These are phyloP conservation scores for Cryptosporidium meleagridis DNA, from an alignment of 169 alveolate genomes.

Conservation along the genomic window DNA sequence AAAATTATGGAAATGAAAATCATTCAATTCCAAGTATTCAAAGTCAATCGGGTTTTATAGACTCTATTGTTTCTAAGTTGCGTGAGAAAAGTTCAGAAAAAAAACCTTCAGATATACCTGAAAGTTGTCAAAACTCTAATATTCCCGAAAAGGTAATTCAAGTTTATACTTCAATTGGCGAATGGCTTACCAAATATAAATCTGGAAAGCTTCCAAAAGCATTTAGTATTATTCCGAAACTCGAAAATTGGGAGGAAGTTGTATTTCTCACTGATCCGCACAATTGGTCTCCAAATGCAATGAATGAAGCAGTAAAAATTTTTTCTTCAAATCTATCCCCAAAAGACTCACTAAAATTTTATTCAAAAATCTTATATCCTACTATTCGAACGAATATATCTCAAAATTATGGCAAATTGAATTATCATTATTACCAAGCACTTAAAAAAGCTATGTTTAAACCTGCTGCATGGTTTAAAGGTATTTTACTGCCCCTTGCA, in stretches of 20 bases:
- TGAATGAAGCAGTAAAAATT: slow-evolving; percentile 90
- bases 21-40: not conserved
- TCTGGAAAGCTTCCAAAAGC: slow-evolving; percentile 95
- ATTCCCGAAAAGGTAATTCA: slow-evolving; percentile 62
- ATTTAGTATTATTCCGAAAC: slow-evolving; percentile 90
- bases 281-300: slow-evolving; percentile 95
- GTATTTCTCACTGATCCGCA: slow-evolving; percentile 91
- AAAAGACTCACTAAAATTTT: slow-evolving; percentile 83
- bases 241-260: slow-evolving; percentile 94
- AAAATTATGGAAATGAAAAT: not conserved
- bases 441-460: slow-evolving; percentile 93
- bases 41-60: not conserved
- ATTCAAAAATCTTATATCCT: slow-evolving; percentile 85
- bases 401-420: slow-evolving; percentile 87
- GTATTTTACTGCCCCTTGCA: slow-evolving; percentile 92
- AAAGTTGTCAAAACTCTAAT: not conserved
- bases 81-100: not conserved
- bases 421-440: slow-evolving; percentile 92
- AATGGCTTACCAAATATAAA: slow-evolving; percentile 85
- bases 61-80: not conserved
- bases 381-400: slow-evolving; percentile 88
- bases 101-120: not conserved
- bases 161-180: slow-evolving; percentile 82
- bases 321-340: slow-evolving; percentile 90
- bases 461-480: slow-evolving; percentile 96